Percentiles rank a stretch among this genome's conserved stretches.
These are phyloP conservation scores for Ogataea pilisensis DNA, from an alignment of 805 yeast species.

Conservation along the genomic window DNA sequence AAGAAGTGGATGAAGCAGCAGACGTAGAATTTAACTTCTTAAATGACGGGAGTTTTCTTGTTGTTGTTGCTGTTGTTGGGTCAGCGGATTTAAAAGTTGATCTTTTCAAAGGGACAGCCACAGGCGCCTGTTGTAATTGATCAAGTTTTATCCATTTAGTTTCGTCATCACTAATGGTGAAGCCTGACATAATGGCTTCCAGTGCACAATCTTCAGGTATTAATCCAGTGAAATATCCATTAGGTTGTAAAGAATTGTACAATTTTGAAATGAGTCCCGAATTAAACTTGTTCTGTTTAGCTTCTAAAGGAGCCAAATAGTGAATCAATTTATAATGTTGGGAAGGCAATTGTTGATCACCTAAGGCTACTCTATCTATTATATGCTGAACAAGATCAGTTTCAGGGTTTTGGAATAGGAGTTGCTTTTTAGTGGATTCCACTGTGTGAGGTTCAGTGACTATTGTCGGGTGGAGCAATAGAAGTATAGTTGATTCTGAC, in stretches of 20 bases:
- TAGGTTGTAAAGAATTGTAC: constrained; percentile 34
- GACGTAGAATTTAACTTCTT: constrained; percentile 18
- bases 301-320: constrained; percentile 54
- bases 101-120: constrained; percentile 22
- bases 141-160: constrained; percentile 56
- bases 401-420: constrained; percentile 27
- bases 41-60: constrained; percentile 27
- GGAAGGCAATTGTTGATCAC: constrained; percentile 35
- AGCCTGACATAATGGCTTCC: constrained; percentile 66
- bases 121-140: constrained; percentile 6
- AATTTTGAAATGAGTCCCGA: constrained; percentile 38
- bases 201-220: constrained; percentile 48
- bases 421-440: constrained; percentile 33
- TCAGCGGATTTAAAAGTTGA: constrained; percentile 1
- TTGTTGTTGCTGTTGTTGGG: constrained; percentile 1
- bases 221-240: constrained; percentile 51
- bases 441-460: constrained; percentile 53
- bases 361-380: constrained; percentile 54
- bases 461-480: constrained; percentile 63
- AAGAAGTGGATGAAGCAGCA: constrained; percentile 2
- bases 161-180: constrained; percentile 39
- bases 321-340: constrained; percentile 40
- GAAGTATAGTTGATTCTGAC: constrained; percentile 26
- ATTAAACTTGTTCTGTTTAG: constrained; percentile 42
- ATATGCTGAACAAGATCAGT: constrained; percentile 45